Conservation (phyloP, 176 grass and related monocot genomes). For the Ampelocalamus luodianensis region DNA sequence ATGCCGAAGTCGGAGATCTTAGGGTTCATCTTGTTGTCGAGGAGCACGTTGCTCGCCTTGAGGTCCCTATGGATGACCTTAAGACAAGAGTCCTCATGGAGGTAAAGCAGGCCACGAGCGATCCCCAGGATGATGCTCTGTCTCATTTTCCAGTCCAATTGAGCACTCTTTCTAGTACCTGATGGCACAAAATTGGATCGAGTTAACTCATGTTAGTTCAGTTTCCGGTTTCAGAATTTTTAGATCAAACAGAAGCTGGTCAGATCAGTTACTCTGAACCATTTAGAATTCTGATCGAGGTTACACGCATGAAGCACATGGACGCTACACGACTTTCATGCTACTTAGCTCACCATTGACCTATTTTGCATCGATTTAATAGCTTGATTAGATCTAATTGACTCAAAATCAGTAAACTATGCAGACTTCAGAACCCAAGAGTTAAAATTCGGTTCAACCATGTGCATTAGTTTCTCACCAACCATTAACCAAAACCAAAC, state of each 20-base stretch:
- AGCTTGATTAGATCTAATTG: conserved; percentile 22
- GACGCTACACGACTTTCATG: not conserved
- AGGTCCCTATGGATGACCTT: conserved; percentile 88
- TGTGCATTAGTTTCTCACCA: conserved; percentile 27
- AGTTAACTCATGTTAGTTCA: not conserved
- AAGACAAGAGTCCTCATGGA: conserved; percentile 84
- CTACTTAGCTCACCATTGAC: conserved; percentile 39
- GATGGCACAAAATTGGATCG: not conserved
- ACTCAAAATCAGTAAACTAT: conserved; percentile 38
- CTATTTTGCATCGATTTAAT: conserved; percentile 41
- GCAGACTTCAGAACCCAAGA: conserved; percentile 29
- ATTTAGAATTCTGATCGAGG: not conserved
- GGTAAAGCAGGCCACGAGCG: conserved; percentile 78
- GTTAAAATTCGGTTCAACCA: conserved; percentile 5
- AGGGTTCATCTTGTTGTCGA: conserved; percentile 93
- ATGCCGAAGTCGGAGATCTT: conserved; percentile 99
- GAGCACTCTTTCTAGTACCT: conserved; percentile 55
- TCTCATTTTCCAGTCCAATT: conserved; percentile 79
- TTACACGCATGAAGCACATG: conserved; percentile 25
- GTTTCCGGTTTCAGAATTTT: not conserved
- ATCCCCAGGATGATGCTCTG: conserved; percentile 80
- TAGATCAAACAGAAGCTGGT: not conserved
- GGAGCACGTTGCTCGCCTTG: conserved; percentile 89
- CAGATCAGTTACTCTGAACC: not conserved
- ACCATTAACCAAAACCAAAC: conserved; percentile 7